Base-by-base conservation (phyloP, 108 stramenopile genomes). In the Hondaea fermentalgiana region DNA sequence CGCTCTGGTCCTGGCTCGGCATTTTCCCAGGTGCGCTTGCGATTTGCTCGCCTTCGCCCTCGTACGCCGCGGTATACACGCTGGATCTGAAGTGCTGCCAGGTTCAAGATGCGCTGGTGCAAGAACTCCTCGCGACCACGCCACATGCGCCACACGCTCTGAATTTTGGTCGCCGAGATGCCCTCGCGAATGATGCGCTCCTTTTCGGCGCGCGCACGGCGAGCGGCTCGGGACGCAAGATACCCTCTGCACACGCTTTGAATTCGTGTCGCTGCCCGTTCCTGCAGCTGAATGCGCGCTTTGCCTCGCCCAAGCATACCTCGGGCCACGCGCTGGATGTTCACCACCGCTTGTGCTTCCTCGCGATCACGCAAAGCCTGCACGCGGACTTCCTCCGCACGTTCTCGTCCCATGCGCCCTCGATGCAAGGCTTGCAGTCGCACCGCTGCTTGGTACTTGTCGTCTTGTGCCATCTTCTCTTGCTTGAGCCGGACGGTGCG, bases 21-120 rank as follows among this genome's bases (percentile, higher is more conserved):
- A 42, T 72, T 89, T 88, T 95, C 96, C 91, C 94, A 95, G 71
- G 96, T 95, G 43, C 96, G 91, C 92, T 97, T 96, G 25, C 91
- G 87, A 5, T 64, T 90, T 0, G 96, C 96, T 43, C 93, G 91
- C 57, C 91, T 89, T n/a, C 96, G 92, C 19, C 96, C 96, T 5
- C 91, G 90, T 90, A 90, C 90, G 4, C 96, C 96, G 59, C 96
- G 94, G 72, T 90, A 95, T 0, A 91, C 59, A 35, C 94, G 94
- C 91, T 96, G 95, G 58, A 97, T 90, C 5, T 89, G 60, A 19
- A 90, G 93, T 12, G 93, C 91, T n/a, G 92, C 92, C 87, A 91
- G 57, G 72, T 94, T 49, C 64, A 90, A 60, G 76, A 58, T 44
- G 17, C 94, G 89, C 89, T 91, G 91, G 71, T 87, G 60, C 58